Conservation (phyloP, 148 eudicot species). For the Silene latifolia region DNA sequence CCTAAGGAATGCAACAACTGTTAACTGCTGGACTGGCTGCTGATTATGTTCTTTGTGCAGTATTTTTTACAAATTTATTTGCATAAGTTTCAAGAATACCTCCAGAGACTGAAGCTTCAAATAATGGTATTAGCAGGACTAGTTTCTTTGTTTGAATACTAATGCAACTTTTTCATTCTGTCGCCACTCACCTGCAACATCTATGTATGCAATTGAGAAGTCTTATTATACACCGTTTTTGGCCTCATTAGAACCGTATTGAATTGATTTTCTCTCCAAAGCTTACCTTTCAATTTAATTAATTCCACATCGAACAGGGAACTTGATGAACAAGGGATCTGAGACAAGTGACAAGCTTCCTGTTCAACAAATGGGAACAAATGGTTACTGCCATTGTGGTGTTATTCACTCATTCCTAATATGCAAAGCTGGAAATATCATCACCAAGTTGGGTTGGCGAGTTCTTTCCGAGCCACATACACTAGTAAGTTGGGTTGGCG, state of each 20-base stretch:
- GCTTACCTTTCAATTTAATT: slow-evolving; percentile 5
- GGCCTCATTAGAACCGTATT: neutral
- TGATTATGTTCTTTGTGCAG: slow-evolving; percentile 88
- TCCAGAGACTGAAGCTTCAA: slow-evolving; percentile 51
- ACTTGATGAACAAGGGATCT: slow-evolving; percentile 21
- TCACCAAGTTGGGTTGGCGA: no score
- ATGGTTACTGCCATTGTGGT: slow-evolving; percentile 69
- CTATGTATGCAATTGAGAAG: no score
- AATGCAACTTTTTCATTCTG: neutral
- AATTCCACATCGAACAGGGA: slow-evolving; percentile 36
- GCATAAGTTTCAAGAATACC: slow-evolving; percentile 76
- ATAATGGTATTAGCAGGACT: slow-evolving; percentile 42
- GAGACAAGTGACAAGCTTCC: slow-evolving; percentile 41
- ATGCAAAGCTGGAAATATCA: slow-evolving; percentile 61
- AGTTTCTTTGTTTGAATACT: neutral
- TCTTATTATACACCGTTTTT: neutral
- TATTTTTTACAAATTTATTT: slow-evolving; percentile 69
- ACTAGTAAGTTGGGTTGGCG: no score
- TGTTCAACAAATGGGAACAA: slow-evolving; percentile 52
- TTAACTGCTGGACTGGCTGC: slow-evolving; percentile 91
- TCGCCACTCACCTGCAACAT: no score
- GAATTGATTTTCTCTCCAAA: no score
- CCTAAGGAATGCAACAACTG: slow-evolving; percentile 13
- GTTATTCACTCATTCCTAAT: slow-evolving; percentile 75
- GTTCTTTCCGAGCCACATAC: no score